A percentile compares a stretch with the other conserved stretches of the same genome.
Evolutionary conservation across 2,329 filamentous ascomycete species (phyloP).

Genomic region (Fusarium kyushuense): DNA sequence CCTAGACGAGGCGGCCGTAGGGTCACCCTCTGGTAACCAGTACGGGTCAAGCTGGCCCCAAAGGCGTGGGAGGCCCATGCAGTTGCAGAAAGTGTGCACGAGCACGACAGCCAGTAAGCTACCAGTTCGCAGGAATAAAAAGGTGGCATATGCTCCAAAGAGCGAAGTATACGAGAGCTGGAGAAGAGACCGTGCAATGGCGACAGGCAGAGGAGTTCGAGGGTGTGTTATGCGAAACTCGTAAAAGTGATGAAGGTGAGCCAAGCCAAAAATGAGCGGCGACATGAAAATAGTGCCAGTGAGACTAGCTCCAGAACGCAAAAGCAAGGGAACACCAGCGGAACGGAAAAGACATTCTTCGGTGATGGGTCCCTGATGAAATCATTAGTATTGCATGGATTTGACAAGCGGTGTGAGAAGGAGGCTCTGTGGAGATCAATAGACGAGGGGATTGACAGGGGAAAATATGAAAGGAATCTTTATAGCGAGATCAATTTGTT

Average conservation of each 20-base stretch:
- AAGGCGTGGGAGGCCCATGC: conserved; percentile 86
- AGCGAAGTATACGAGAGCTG: conserved; percentile 92
- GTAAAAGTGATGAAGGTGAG: conserved; percentile 95
- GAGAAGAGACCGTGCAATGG: conserved; percentile 78
- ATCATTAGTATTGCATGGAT: conserved; percentile 15
- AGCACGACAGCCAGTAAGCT: conserved; percentile 80
- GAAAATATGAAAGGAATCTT: conserved; percentile 30
- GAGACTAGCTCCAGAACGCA: conserved; percentile 73
- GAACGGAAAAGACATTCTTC: conserved; percentile 96
- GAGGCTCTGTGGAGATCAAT: conserved; percentile 39
- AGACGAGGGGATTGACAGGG: conserved; percentile 28
- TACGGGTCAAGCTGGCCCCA: conserved; percentile 79
- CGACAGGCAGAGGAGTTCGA: conserved; percentile 70
- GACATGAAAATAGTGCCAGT: conserved; percentile 79
- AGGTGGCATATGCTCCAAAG: conserved; percentile 94
- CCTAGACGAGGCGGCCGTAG: conserved; percentile 40
- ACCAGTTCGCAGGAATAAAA: conserved; percentile 86
- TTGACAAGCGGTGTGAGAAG: conserved; percentile 42
- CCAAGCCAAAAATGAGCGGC: conserved; percentile 90
- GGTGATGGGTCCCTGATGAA: conserved; percentile 79
- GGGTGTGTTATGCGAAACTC: conserved; percentile 89
- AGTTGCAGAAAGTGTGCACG: conserved; percentile 92
- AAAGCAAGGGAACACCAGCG: conserved; percentile 83
- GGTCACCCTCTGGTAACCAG: conserved; percentile 51
- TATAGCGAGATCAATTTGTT: conserved; percentile 16